Conservation (phyloP, 768 basidiomycete genomes). For the Lactarius vividus region DNA sequence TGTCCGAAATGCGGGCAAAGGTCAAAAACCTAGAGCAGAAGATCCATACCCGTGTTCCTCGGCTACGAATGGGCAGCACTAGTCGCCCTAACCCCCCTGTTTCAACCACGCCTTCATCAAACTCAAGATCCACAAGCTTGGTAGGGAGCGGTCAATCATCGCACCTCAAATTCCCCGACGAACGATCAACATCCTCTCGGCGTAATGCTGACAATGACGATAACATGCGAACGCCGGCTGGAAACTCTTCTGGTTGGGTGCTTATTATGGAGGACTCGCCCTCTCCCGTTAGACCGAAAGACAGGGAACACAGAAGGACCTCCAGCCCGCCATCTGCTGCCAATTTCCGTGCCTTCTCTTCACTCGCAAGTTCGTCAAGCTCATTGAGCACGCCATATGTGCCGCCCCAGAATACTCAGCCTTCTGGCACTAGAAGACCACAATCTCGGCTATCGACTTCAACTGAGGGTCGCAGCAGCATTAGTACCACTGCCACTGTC, state of each 20-base stretch:
- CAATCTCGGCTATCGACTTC: conserved; percentile 71
- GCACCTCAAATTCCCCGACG: conserved; percentile 36
- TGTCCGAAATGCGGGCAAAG: conserved; percentile 85
- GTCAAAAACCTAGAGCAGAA: conserved; percentile 82
- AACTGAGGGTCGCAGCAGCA: conserved; percentile 41
- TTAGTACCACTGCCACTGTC: conserved; percentile 52
- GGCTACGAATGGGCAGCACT: conserved; percentile 77
- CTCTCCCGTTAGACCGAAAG: conserved; percentile 62
- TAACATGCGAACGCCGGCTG: conserved; percentile 45
- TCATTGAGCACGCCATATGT: conserved; percentile 44
- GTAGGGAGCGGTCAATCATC: conserved; percentile 16
- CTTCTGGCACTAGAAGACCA: conserved; percentile 56
- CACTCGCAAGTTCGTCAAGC: conserved; percentile 46
- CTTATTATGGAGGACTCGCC: conserved; percentile 88
- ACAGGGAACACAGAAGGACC: conserved; percentile 40
- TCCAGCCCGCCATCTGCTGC: conserved; percentile 57
- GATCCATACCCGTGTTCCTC: conserved; percentile 83
- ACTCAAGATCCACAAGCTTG: conserved; percentile 17
- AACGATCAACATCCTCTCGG: conserved; percentile 27
- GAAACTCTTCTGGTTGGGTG: conserved; percentile 79
- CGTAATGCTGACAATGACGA: conserved; percentile 34
- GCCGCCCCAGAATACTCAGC: conserved; percentile 43
- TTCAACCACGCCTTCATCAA: conserved; percentile 28
- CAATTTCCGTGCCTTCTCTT: conserved; percentile 47
- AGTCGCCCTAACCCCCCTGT: conserved; percentile 45